phyloP scores from a whole-genome alignment of 2,329 filamentous ascomycete species.

The Fusarium scirpi region DNA sequence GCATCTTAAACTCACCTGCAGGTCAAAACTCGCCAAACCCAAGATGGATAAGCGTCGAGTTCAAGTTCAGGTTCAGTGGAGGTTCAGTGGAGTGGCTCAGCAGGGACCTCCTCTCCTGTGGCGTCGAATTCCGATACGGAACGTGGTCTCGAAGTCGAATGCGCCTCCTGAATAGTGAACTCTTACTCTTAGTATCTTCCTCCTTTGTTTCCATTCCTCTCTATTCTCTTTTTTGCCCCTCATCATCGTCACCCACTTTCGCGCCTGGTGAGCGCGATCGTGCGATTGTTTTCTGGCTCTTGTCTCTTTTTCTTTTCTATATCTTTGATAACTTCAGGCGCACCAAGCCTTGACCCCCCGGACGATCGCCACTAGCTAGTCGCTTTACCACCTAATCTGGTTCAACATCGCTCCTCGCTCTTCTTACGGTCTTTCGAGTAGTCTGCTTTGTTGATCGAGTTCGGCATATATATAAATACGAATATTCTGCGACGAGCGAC shows the following conservation, averaged over 20 bases:
- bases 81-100: constrained; percentile 36
- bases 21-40: constrained; percentile 7
- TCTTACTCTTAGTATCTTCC: constrained; percentile 4
- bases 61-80: constrained; percentile 9
- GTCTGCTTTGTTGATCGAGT: neutral
- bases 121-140: constrained; percentile 35
- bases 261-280: constrained; percentile 39
- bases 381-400: constrained; percentile 21
- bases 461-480: neutral
- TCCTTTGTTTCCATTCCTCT: constrained; percentile 20
- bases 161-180: constrained; percentile 37
- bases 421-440: constrained; percentile 4
- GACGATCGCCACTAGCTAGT: constrained; percentile 39
- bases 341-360: constrained; percentile 11
- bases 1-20: neutral
- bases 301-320: constrained; percentile 18
- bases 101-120: constrained; percentile 21
- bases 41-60: constrained; percentile 23
- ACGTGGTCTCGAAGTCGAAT: constrained; percentile 42
- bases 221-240: constrained; percentile 29
- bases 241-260: constrained; percentile 27
- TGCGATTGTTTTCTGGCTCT: constrained; percentile 28
- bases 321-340: constrained; percentile 24
- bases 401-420: constrained; percentile 13
- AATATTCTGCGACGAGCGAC: neutral